Evolutionary conservation across 495 filamentous ascomycete genomes (phyloP), one percentile per base, ranked within the genome.

Genomic region (Tricharina praecox): DNA sequence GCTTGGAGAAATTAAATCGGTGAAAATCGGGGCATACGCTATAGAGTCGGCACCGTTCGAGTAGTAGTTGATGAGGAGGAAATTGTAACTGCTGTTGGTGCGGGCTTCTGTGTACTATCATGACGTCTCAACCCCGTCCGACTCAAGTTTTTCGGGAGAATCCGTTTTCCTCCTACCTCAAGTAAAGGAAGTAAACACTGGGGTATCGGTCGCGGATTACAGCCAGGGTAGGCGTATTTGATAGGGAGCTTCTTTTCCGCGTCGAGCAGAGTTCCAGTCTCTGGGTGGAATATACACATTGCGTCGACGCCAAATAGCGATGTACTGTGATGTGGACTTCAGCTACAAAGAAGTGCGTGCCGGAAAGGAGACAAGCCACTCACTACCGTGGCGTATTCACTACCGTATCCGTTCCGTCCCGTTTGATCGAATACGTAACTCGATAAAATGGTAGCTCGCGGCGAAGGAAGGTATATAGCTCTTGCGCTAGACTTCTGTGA

Each of bases 1-100:
- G 11, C 11, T n/a, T n/a, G n/a, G n/a, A n/a, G n/a, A n/a, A n/a
- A n/a, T n/a, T n/a, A 51, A 15, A 51, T 28, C 9, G 30, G 2
- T 16, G 25, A 15, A 16, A 18, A 28, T 23, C 8, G 4, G 25
- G n/a, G 7, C 51, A 59, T 78, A 87, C 20, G 73, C 66, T 26
- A 85, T 85, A 47, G 75, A 80, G 61, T 84, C 79, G 9, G 70
- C 62, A 1, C 78, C 80, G 23, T 66, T 68, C 25, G 76, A 72
- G 62, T 85, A 85, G 66, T 85, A 85, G 53, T 85, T 85, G 7
- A 85, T 77, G 1, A 85, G 66, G 47, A 72, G 73, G 63, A 83
- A 82, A 53, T 87, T 85, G 61, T 79, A 85, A 2, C 49, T 69
- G 48, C 67, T 65, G n/a, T 66, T 66, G 1, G 78, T 79, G 3